Base-by-base conservation (phyloP, 1,284 basidiomycete genomes). In the Cerrena zonata region DNA sequence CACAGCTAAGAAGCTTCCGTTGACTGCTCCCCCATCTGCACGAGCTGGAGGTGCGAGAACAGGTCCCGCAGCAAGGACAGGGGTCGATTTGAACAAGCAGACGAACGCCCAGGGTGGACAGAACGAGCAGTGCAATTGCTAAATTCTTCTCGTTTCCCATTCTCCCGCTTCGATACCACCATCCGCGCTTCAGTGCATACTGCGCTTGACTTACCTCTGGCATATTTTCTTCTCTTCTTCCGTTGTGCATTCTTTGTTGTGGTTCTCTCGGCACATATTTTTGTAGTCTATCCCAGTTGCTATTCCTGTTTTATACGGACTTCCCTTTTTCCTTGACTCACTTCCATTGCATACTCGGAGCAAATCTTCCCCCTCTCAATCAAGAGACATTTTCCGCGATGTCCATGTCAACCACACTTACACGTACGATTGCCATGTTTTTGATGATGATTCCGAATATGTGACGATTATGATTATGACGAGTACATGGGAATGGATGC, bases 1-100 rank as follows among this genome's bases (percentile, higher is more conserved):
- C 49, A 56, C 60, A 91, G 88, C 88, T 63, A 87, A 89, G 81
- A 91, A 89, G 62, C 72, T 91, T 10, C 88, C 88, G 11, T 71
- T 85, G 53, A 84, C 78, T n/a, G 83, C 85, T 44, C 80, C 86
- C 39, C 78, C 82, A 49, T 70, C 83, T 41, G 71, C 80, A 51
- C 70, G 83, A 58, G 69, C 78, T 48, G 79, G 69, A 40, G 72
- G 74, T 47, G 69, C 72, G 50, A 77, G 82, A 22, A 58, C 67
- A 15, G 69, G 71, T 49, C 70, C 75, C 40, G 72, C 72, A 23
- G 30, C 30, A 7, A 69, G 72, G 58, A 71, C 79, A 54, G 84
- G 85, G 38, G 83, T 91, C 23, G 85, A 91, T 66, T 77, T 91
- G 54, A 89, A 84, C 72, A 87, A 76, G 65, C 80, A 82, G 59